Conservation (phyloP, 2,329 filamentous ascomycete genomes). For the Cordyceps fumosorosea region DNA sequence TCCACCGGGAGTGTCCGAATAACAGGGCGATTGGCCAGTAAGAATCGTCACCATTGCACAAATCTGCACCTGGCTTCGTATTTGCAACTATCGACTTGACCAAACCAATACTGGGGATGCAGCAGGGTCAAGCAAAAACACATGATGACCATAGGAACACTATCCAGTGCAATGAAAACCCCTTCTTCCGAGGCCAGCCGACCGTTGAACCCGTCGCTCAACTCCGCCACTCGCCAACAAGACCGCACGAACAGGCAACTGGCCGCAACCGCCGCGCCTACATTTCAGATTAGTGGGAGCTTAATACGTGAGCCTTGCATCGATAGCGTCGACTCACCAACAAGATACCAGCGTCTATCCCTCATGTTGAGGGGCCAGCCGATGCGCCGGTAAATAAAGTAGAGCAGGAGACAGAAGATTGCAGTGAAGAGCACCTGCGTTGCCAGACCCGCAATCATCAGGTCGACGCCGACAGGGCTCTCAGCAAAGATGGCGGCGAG, state of each 20-base stretch:
- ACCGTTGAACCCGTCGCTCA: constrained; percentile 18
- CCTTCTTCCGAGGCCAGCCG: constrained; percentile 15
- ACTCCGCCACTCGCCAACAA: constrained; percentile 16
- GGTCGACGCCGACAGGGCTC: constrained; percentile 17
- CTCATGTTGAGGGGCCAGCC: not conserved
- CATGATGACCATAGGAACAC: constrained; percentile 16
- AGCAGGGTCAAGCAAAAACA: constrained; percentile 11
- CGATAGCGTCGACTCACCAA: not conserved
- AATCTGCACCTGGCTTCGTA: too few relatives aligned
- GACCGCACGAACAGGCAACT: constrained; percentile 16
- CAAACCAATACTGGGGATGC: constrained; percentile 6
- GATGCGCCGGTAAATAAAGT: constrained; percentile 8
- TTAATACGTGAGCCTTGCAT: not conserved
- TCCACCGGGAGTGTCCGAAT: too few relatives aligned
- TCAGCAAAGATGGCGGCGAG: constrained; percentile 16
- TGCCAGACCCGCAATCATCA: constrained; percentile 18
- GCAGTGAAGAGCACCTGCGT: constrained; percentile 17
- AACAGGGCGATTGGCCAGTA: too few relatives aligned
- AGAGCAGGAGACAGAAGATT: constrained; percentile 14
- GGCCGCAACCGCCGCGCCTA: constrained; percentile 11
- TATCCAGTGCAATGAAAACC: constrained; percentile 16
- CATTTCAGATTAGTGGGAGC: not conserved
- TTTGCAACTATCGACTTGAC: not conserved
- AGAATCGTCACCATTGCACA: too few relatives aligned
- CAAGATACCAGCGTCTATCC: constrained; percentile 4